Conservation (phyloP, 1,139 yeast species). For the Waltiozyma sp. region DNA sequence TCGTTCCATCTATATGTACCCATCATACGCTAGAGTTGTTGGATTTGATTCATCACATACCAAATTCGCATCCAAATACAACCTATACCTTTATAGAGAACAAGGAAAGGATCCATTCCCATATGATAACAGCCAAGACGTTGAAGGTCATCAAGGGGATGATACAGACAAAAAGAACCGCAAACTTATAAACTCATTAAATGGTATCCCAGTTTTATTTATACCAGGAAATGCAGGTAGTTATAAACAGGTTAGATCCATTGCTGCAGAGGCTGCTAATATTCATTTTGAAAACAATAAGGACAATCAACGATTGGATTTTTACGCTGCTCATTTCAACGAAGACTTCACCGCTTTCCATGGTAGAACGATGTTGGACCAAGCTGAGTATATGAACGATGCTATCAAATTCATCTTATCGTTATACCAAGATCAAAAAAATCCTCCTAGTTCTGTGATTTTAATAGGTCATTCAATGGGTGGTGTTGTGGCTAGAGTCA, state of each 20-base stretch:
- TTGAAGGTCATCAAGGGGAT: conserved; percentile 31
- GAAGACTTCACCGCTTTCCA: conserved; percentile 96
- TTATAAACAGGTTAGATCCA: conserved; percentile 76
- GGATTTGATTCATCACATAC: conserved; percentile 69
- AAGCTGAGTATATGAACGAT: conserved; percentile 87
- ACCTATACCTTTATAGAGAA: conserved; percentile 70
- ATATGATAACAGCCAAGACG: conserved; percentile 13
- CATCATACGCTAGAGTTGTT: conserved; percentile 61
- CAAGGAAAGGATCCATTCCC: conserved; percentile 45
- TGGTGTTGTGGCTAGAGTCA: conserved; percentile 78
- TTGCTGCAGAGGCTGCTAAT: conserved; percentile 70
- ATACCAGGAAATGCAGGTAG: conserved; percentile 98
- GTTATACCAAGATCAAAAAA: conserved; percentile 35
- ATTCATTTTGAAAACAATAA: conserved; percentile 30
- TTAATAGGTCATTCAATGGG: conserved; percentile 95
- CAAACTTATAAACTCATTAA: conserved; percentile 22
- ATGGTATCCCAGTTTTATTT: conserved; percentile 81
- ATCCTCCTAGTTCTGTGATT: conserved; percentile 58
- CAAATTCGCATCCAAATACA: conserved; percentile 66
- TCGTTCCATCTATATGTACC: conserved; percentile 57
- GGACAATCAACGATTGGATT: conserved; percentile 43
- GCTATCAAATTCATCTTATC: conserved; percentile 69
- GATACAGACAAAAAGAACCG: conserved; percentile 16
- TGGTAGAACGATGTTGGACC: conserved; percentile 87
- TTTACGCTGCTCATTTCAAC: conserved; percentile 85